Evolutionary conservation across 805 yeast species (phyloP), one percentile per base, ranked within the genome.

Genomic region (Candida silvatica): DNA sequence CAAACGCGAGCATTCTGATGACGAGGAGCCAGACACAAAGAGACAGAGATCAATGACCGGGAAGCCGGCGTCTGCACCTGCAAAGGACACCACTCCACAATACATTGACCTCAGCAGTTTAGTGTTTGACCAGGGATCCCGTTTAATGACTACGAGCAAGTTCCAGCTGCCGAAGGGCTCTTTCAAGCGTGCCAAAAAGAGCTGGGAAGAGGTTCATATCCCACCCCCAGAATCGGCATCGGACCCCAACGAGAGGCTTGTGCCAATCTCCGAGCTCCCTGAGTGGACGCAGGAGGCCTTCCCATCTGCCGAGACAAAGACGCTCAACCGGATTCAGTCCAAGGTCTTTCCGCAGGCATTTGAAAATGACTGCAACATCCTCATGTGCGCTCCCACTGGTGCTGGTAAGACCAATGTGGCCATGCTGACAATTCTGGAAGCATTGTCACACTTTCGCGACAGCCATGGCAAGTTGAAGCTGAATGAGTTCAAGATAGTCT

Each of bases 321-420:
- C 78, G 1, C 66, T 92, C 44, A 92, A 92, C 55, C 62, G 85
- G 35, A 73, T 92, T 12, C 99, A 92, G 56, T 82, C 95, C 1
- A 72, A 71, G 41, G 86, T 88, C 0, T 85, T 59, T 43, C 92
- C 92, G 1, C 51, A 64, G n/a, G 96, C 95, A 0, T 84, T 90
- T 43, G 49, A 67, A 4, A 59, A 71, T 1, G 92, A 84, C 49
- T 67, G 68, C 4, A 90, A 88, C 48, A 53, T 92, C 27, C 61
- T 90, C 14, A 62, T 90, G 46, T 90, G 97, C 68, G 97, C 98
- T 1, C 98, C 98, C 5, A 90, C 98, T 0, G 98, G 98, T 62
- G 96, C 96, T 3, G 98, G 98, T 62, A 90, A 90, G 54, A 90
- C 98, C 17, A 92, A 92, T 54, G 95, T 92, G 20, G 99, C 99